Conservation (phyloP, 805 yeast genomes). For the Kodamaea sagamina region DNA sequence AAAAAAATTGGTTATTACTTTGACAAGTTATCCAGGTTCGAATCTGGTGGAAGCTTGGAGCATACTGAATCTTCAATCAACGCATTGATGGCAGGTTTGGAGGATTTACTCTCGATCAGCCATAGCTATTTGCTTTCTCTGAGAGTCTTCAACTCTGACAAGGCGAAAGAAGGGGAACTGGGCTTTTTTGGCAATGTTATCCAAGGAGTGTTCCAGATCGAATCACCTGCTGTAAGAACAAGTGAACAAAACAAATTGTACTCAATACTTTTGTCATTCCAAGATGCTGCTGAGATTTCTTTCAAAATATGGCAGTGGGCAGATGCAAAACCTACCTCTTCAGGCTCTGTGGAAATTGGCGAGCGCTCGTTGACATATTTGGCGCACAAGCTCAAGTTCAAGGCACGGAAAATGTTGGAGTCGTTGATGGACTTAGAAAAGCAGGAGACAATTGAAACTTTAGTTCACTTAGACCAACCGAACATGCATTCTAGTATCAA, state of each 20-base stretch:
- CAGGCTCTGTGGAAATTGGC: background rate
- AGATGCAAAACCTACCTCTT: conserved; percentile 37
- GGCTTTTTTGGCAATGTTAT: conserved; percentile 69
- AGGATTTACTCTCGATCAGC: conserved; percentile 60
- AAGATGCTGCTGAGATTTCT: conserved; percentile 55
- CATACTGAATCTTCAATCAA: conserved; percentile 47
- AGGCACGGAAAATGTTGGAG: conserved; percentile 66
- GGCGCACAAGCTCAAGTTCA: conserved; percentile 64
- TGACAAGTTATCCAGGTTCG: conserved; percentile 20
- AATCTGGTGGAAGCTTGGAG: conserved; percentile 16
- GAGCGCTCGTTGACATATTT: conserved; percentile 36
- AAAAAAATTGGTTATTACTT: conserved; percentile 39
- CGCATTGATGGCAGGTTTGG: conserved; percentile 60
- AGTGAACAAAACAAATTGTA: conserved; percentile 55
- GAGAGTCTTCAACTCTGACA: conserved; percentile 15
- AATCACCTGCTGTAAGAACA: conserved; percentile 55
- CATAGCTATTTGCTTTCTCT: conserved; percentile 49
- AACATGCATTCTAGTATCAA: conserved; percentile 40
- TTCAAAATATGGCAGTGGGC: conserved; percentile 73
- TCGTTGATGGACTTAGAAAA: conserved; percentile 67
- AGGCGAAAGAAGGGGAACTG: conserved; percentile 19
- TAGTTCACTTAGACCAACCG: conserved; percentile 44
- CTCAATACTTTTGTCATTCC: conserved; percentile 63
- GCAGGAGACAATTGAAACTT: conserved; percentile 66
- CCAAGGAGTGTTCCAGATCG: conserved; percentile 77